Base-by-base conservation (phyloP, 805 yeast genomes). In the Vanderwaltozyma polyspora region DNA sequence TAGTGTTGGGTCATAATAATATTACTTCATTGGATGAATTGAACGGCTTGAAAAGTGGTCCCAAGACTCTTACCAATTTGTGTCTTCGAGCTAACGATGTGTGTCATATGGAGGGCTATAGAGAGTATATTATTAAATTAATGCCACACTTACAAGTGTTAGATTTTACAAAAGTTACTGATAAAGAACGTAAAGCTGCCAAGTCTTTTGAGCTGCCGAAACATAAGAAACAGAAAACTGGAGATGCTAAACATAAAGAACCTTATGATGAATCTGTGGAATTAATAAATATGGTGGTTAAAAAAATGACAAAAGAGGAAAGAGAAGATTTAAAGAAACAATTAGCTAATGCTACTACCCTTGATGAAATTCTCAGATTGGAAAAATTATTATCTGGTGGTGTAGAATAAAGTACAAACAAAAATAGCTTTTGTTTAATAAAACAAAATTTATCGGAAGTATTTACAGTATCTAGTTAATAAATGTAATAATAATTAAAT, bases 291-390 rank as follows among this genome's bases (percentile, higher is more conserved):
- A 45, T 44, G 14, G 62, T 62, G 0, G 63, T 66, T 13, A 51
- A 58, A 18, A 72, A 66, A 39, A 62, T 83, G 45, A 63, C 76
- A 2, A 69, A 64, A 0, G 73, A 68, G 24, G 85, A 78, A 25
- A 68, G 64, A 37, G 54, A 56, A 11, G 57, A 59, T 30, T 56
- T 87, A 32, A 65, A 76, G 41, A 50, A 62, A 28, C 68, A 73
- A 41, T 61, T 87, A 36, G 64, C 67, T 34, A 62, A 59, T 22
- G 94, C 95, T 1, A 67, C 74, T 4, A 74, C 76, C 33, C 51
- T 87, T 37, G 81, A 70, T 5, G 95, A 87, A 42, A 81, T 86
- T 6, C 81, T 77, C 38, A 60, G 72, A 33, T 70, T 86, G 17
- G 93, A 84, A 51, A 61, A 57, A 19, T 63, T 72, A 15, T 58